Conservation (phyloP, 306 rosid genomes). For the Prunus mume region DNA sequence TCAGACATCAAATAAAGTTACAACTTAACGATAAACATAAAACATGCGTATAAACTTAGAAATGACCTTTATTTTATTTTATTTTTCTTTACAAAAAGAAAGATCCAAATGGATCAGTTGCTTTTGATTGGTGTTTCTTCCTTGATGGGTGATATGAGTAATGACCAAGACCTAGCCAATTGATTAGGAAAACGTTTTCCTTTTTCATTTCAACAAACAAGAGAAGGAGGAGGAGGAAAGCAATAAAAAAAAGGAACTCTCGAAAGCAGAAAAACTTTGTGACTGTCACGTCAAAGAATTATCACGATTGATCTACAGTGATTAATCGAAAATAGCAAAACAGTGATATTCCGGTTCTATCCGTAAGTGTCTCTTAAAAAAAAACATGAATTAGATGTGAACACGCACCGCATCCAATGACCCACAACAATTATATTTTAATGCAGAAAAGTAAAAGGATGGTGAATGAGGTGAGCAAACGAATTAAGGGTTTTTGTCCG, state of each 20-base stretch:
- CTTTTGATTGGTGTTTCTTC: not conserved
- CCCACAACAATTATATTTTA: conserved; percentile 9
- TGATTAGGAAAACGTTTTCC: not conserved
- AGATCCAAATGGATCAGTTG: not conserved
- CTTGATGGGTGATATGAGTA: not conserved
- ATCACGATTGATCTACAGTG: rapidly evolving
- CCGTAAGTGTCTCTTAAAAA: not conserved
- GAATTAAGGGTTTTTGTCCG: conserved; percentile 49
- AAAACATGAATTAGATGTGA: not conserved
- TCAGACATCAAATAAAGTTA: not conserved
- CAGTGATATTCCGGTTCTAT: rapidly evolving
- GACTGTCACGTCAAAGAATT: too few relatives aligned
- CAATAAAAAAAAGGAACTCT: not conserved
- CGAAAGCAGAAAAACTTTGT: too few relatives aligned
- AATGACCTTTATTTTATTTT: not conserved
- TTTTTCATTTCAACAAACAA: not conserved
- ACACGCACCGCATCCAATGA: not conserved
- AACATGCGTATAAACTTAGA: not conserved
- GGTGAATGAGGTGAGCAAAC: conserved; percentile 32
- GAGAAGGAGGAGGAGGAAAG: not conserved
- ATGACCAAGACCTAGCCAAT: not conserved
- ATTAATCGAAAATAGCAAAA: too few relatives aligned
- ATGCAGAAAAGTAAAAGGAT: conserved; percentile 14
- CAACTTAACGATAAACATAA: not conserved
- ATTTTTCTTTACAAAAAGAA: not conserved